Conservation (phyloP, 148 eudicot genomes). For the Dysphania ambrosioides region DNA sequence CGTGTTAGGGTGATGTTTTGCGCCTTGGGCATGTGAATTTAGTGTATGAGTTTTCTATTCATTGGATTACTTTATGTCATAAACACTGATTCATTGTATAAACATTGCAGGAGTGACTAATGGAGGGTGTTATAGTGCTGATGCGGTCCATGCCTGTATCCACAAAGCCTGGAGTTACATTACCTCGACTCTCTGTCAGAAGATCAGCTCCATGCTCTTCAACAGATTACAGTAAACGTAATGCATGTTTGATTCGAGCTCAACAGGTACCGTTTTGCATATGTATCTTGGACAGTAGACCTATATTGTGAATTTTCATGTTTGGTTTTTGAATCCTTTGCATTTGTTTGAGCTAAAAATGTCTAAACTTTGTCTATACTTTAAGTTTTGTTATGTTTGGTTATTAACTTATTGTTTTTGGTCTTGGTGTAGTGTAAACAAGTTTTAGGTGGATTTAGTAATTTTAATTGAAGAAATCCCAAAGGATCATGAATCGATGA, state of each 20-base stretch:
- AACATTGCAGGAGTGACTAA: conserved; percentile 14
- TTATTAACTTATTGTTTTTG: not conserved
- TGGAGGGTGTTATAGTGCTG: conserved; percentile 37
- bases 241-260: conserved; percentile 39
- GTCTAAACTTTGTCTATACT: not conserved
- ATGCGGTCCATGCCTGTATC: conserved; percentile 20
- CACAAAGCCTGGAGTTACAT: conserved; percentile 27
- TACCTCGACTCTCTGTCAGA: conserved; percentile 19
- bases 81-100: not conserved
- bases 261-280: conserved; percentile 45
- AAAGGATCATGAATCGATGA: not conserved
- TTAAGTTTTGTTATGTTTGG: not conserved
- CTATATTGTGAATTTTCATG: not conserved
- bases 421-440: not conserved
- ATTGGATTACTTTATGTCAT: not conserved
- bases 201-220: conserved; percentile 15
- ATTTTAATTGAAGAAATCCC: not conserved
- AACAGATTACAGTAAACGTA: conserved; percentile 25
- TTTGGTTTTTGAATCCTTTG: not conserved
- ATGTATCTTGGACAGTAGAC: not conserved
- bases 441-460: not conserved
- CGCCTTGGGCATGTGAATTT: not conserved
- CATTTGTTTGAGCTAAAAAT: not conserved
- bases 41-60: not conserved
- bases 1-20: not conserved